Evolutionary conservation across 192 early-diverging fungal genomes (phyloP).

Genomic region (Podila clonocystis): DNA sequence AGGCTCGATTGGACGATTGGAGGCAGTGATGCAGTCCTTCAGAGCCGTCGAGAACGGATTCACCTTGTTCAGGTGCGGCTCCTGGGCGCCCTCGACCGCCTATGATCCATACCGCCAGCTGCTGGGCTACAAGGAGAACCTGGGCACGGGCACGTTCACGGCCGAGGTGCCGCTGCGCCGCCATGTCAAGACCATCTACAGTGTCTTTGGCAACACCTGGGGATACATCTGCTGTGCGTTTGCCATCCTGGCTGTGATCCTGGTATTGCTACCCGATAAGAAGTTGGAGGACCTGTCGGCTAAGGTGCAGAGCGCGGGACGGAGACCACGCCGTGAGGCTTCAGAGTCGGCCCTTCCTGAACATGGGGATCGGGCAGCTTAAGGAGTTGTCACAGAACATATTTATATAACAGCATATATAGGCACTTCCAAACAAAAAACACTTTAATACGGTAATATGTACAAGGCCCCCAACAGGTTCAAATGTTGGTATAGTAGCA

Average conservation of each 20-base stretch:
- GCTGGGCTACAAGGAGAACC: constrained; percentile 35
- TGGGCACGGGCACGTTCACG: constrained; percentile 34
- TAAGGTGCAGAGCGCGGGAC: not conserved
- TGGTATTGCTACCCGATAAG: constrained; percentile 19
- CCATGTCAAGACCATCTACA: constrained; percentile 38
- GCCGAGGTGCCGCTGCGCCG: constrained; percentile 36
- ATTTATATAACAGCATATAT: no score
- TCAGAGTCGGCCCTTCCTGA: no score
- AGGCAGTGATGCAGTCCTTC: constrained; percentile 46
- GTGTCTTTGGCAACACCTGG: constrained; percentile 29
- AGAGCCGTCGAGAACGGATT: constrained; percentile 60
- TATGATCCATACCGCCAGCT: constrained; percentile 48
- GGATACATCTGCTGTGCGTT: constrained; percentile 36
- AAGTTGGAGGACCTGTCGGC: not conserved
- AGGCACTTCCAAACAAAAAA: no score
- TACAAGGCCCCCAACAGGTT: no score
- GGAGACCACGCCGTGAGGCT: not conserved
- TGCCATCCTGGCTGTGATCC: constrained; percentile 9
- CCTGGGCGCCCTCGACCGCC: constrained; percentile 54
- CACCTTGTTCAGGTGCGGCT: constrained; percentile 53
- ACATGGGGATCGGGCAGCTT: no score
- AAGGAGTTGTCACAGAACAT: no score
- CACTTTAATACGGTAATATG: no score
- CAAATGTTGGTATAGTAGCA: no score
- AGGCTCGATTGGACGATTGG: constrained; percentile 55